Evolutionary conservation across 768 basidiomycete genomes (phyloP).

Genomic region (Amanita exitialis): DNA sequence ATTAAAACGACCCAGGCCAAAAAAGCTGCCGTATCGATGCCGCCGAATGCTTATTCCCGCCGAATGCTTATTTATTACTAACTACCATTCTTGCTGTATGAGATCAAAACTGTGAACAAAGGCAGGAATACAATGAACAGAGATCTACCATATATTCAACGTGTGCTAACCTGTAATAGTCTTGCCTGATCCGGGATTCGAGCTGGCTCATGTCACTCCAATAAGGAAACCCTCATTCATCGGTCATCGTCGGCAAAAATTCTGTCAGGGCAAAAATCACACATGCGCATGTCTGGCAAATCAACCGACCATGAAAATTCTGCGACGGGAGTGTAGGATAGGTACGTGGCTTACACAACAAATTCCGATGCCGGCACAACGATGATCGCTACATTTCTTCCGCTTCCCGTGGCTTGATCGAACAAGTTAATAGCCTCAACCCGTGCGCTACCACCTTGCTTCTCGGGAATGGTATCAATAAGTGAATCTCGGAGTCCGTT

Average conservation of each 20-base stretch:
- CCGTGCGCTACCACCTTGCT: slow-evolving; percentile 5
- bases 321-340: not conserved
- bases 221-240: slow-evolving; percentile 3
- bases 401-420: slow-evolving; percentile 64
- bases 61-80: not conserved
- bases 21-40: not conserved
- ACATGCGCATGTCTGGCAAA: not conserved
- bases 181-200: not conserved
- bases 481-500: not conserved
- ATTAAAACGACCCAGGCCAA: not conserved
- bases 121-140: not conserved
- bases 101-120: not conserved
- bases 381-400: slow-evolving; percentile 59
- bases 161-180: not conserved
- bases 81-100: not conserved
- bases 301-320: not conserved
- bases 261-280: not conserved
- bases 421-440: slow-evolving; percentile 56
- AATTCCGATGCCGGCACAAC: slow-evolving; percentile 24
- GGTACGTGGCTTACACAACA: not conserved
- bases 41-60: not conserved
- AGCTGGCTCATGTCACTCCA: not conserved
- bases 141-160: not conserved
- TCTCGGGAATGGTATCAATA: not conserved
- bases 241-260: not conserved